Evolutionary conservation across 345 rosid genomes (phyloP), one percentile per base, ranked within the genome.

Genomic region (Mangifera indica): DNA sequence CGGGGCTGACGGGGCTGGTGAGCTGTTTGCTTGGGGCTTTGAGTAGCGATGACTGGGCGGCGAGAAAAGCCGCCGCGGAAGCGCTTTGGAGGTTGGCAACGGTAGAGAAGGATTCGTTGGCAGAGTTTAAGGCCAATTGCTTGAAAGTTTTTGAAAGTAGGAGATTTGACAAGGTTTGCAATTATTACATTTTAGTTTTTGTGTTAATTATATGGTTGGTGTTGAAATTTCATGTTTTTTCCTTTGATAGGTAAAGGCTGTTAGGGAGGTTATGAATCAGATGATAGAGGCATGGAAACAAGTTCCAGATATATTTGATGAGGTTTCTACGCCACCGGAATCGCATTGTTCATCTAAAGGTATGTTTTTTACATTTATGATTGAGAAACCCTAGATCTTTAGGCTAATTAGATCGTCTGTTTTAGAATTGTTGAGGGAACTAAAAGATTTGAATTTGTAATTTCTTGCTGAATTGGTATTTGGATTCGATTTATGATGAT

Each of bases 221-320:
- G 70, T 1, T 63, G 25, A 75, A 54, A 2, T 18, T n/a, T 53
- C 44, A 70, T 34, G 22, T 52, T 2, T 21, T 25, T 45, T 20
- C 51, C 52, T 55, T 45, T 63, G 72, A 71, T 66, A 94, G 98
- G 97, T 92, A 78, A 94, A 89, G 87, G 92, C 90, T 56, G 90
- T 84, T 14, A 89, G 98, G 86, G 98, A 92, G 69, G 97, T 86
- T 80, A 92, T 94, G 97, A 84, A 57, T 75, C 87, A 90, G 85
- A 87, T 86, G 92, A 74, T 94, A 72, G 93, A 94, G 73, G 93
- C 93, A 1, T 94, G 98, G 98, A 92, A 87, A 81, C 90, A 88
- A 84, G 85, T 94, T 55, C 93, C 97, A 0, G 98, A 94, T 89
- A 74, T 92, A 72, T 87, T 93, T 0, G 92, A 89, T 20, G 97